Evolutionary conservation across 768 basidiomycete genomes (phyloP), one percentile per base, ranked within the genome.

Genomic region (Termitomyces sp.): DNA sequence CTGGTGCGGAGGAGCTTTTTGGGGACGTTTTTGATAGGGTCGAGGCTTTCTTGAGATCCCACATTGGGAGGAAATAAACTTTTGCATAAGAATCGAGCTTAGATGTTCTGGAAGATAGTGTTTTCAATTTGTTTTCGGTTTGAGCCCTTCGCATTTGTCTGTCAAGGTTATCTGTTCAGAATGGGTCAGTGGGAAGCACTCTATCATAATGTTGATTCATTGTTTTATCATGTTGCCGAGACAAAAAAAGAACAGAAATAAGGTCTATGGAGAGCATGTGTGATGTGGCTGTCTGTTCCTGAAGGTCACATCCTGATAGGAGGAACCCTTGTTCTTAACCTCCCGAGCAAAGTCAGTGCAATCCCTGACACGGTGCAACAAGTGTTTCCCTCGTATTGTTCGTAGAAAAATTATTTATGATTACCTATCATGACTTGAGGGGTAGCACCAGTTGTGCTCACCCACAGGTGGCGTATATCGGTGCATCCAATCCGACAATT

Each of bases 1-100:
- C 71, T 16, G 66, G 66, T 22, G 80, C 78, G 6, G 81, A 82
- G 59, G 72, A 70, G 32, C 32, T 64, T 53, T 74, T 74, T 62
- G 72, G 75, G 3, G 45, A 62, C 22, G 64, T 64, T 26, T 78
- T 76, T 65, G 75, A 78, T 61, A 60, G 59, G 28, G 70, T 74
- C 20, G 66, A 63, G n/a, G 65, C 62, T n/a, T 83, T 70, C 70
- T 72, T 74, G 68, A 47, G 36, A 24, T 26, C 22, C 3, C 52
- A 51, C 20, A 51, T 67, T 24, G 58, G 58, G 13, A 28, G 42
- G 0, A 14, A 32, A 38, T 49, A 10, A 49, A 9, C 6, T 28
- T 14, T 26, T 58, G 30, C 28, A 28, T 49, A 13, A 42, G 4
- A 47, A 18, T 20, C 8, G 6, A 7, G 36, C 0, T 5, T 40